Base-by-base conservation (phyloP, 2,329 filamentous ascomycete species). In the Fusarium sp. region DNA sequence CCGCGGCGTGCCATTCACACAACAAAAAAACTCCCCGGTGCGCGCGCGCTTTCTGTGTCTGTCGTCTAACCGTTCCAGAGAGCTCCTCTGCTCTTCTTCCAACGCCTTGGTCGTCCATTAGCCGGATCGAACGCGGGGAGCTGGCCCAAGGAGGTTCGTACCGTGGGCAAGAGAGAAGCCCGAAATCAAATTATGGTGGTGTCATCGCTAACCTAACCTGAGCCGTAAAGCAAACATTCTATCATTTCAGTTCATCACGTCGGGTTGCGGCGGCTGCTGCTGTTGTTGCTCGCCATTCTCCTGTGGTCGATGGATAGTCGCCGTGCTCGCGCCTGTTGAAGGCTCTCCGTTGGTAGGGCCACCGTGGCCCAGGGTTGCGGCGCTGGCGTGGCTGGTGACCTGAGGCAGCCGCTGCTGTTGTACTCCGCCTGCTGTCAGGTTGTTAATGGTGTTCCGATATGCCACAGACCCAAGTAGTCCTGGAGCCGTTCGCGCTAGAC, bases 301-400 rank as follows among this genome's bases (percentile, higher is more conserved):
- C 50, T 72, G 72, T 17, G 77, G 72, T 59, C 78, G 79, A 63
- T 84, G 81, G 67, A 84, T 80, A 4, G 80, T 79, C 14, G 82
- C 82, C 7, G 82, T 83, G 75, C 82, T 84, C 37, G 82, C 81
- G n/a, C 80, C 80, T 22, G 77, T 70, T 14, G 78, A 68, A 8
- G 75, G 52, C 17, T 76, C 79, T 30, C 75, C 75, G 35, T 77
- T 78, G n/a, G 74, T 71, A 38, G 76, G 70, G 10, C 68, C 60
- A 10, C 75, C 69, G 30, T 78, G 74, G 22, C 77, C 73, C 10
- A 81, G 58, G 17, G 76, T 77, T 15, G 81, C 82, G 25, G 78
- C 69, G 63, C 82, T 83, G 6, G 82, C 82, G 63, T 69, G 69
- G 25, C 62, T 71, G 15, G 47, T 32, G 27, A 58, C 56, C 43